Base-by-base conservation (phyloP, 352 stramenopile species). In the Phytophthora quininea region DNA sequence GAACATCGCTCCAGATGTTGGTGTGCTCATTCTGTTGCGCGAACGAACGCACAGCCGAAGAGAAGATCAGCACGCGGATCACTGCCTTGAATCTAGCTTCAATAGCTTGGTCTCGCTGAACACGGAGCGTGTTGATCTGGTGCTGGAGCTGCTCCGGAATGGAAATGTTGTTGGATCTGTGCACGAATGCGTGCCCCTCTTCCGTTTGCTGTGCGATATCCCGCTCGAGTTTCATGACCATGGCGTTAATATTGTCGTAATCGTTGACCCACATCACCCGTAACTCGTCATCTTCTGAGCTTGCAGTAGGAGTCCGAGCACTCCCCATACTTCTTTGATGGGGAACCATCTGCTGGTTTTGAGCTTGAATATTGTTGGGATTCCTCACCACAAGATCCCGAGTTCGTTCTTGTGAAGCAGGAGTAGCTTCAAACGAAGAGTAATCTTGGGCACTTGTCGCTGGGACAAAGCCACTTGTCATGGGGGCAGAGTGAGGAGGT, bases 1-100 rank as follows among this genome's bases (percentile, higher is more conserved):
- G 75, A 14, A 89, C 70, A 58, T 90, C 76, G 40, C 57, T 65
- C 54, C 77, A 71, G 48, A 73, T 64, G 51, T 77, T 71, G 15
- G 49, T 61, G 14, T 72, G 51, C 45, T 77, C 58, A 27, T 84
- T 73, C 55, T 71, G 64, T 12, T 70, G 54, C 4, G 69, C 79
- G 29, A 76, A 78, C 10, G 53, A 59, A 31, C 71, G 79, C 43
- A 89, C 71, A n/a, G 79, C 67, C 9, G 76, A 63, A 1, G 80
- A 86, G 54, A 84, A 89, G 40, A 89, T 74, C 29, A 89, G 66
- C 35, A 89, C 80, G 50, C 82, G 82, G 35, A 79, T 71, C 19
- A 84, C 58, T 6, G 76, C 74, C 45, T 80, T 60, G 27, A 75
- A 73, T 19, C 82, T 73, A 45, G 71, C 69, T n/a, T 76, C 76